Conservation (phyloP, 257 asterid genomes). For the Hygrophila difformis region DNA sequence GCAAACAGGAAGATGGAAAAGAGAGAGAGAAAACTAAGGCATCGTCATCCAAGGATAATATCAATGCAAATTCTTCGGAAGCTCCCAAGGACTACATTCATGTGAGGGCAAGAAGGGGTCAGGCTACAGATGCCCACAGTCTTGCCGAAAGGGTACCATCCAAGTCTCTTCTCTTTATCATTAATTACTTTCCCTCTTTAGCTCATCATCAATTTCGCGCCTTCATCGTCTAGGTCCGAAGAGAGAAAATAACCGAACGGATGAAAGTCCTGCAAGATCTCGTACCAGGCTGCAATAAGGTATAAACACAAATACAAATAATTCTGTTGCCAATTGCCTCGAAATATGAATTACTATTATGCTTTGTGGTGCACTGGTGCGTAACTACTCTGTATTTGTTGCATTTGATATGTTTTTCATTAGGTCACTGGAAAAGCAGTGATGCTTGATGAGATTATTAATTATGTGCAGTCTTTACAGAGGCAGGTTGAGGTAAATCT, state of each 20-base stretch:
- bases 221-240: background rate
- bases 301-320: too few relatives aligned
- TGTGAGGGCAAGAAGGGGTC: too few relatives aligned
- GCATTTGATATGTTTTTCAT: too few relatives aligned
- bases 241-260: background rate
- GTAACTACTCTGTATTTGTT: background rate
- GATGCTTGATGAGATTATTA: too few relatives aligned
- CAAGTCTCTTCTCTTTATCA: background rate
- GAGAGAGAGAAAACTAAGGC: background rate
- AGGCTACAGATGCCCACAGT: slow-evolving; percentile 2
- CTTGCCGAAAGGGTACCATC: background rate
- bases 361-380: background rate
- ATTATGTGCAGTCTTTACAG: too few relatives aligned
- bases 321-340: too few relatives aligned
- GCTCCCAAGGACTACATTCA: background rate
- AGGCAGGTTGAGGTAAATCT: too few relatives aligned
- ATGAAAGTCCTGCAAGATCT: slow-evolving; percentile 3
- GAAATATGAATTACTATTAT: too few relatives aligned
- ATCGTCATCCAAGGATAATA: background rate
- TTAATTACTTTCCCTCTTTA: background rate
- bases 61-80: background rate
- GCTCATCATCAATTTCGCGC: background rate
- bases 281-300: background rate
- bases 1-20: background rate
- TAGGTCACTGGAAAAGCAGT: background rate